Evolutionary conservation across 495 filamentous ascomycete species (phyloP).

Genomic region (Tuber indicum): DNA sequence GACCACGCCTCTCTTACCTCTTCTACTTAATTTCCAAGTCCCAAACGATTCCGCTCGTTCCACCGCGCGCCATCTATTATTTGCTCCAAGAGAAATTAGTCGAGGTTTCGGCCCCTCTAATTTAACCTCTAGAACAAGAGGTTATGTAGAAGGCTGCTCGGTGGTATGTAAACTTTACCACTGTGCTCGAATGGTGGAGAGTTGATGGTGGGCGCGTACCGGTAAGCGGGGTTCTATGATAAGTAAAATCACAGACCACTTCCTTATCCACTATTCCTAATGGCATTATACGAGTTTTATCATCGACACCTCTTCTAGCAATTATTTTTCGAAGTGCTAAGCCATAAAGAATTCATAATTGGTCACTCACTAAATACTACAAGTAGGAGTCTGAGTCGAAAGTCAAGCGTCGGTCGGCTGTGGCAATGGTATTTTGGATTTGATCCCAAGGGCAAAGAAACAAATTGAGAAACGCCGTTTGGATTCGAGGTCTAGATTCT

Average conservation of each 20-base stretch:
- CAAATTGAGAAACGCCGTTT: not conserved
- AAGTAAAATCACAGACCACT: not conserved
- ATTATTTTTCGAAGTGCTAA: not conserved
- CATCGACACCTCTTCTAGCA: not conserved
- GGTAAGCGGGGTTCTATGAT: not conserved
- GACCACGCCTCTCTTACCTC: not conserved
- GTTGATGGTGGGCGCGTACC: not conserved
- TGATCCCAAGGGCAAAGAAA: not conserved
- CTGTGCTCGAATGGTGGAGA: not conserved
- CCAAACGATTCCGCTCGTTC: not conserved
- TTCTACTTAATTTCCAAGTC: not conserved
- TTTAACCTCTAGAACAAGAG: not conserved
- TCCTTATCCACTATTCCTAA: not conserved
- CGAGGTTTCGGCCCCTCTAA: not conserved
- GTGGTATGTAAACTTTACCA: not conserved
- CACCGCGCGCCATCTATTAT: not conserved
- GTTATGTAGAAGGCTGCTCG: not conserved
- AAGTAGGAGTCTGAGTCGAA: not conserved
- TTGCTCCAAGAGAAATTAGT: not conserved
- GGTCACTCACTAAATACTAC: not conserved
- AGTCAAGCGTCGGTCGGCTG: not conserved
- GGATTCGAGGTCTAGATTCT: not conserved
- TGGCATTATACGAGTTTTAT: not conserved
- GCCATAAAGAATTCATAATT: not conserved
- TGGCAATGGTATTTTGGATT: not conserved